phyloP scores from a whole-genome alignment of 768 basidiomycete species.

The Tylopilus sp. region DNA sequence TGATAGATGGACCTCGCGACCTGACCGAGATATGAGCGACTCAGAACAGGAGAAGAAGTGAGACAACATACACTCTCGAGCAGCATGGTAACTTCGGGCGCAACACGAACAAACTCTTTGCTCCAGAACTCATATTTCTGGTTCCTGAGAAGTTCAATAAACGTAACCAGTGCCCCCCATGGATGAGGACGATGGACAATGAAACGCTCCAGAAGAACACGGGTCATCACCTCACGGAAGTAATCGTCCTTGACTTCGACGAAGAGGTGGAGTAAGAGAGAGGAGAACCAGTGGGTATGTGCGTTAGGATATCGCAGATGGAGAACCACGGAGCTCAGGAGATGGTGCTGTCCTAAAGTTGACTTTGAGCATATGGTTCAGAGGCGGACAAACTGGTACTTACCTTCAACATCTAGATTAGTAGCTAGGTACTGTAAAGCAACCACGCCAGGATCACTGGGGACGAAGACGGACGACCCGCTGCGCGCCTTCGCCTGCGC shows the following conservation, averaged over 20 bases:
- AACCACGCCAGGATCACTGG: conserved; percentile 80
- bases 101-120: conserved; percentile 80
- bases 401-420: conserved; percentile 90
- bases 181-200: conserved; percentile 94
- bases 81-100: conserved; percentile 81
- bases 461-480: conserved; percentile 76
- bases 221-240: conserved; percentile 80
- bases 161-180: conserved; percentile 91
- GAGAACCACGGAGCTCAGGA: conserved; percentile 88
- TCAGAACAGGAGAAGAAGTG: not conserved
- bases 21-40: conserved; percentile 35
- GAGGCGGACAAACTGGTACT: conserved; percentile 16
- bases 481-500: conserved; percentile 85
- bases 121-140: conserved; percentile 89
- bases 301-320: conserved; percentile 98
- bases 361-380: not conserved
- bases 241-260: conserved; percentile 70
- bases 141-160: conserved; percentile 90
- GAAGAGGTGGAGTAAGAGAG: conserved; percentile 85
- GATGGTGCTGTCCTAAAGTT: conserved; percentile 83
- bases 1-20: conserved; percentile 77
- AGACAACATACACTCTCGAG: conserved; percentile 69
- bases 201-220: conserved; percentile 89
- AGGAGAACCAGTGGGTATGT: conserved; percentile 98
- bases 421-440: conserved; percentile 79